Evolutionary conservation across 140 eudicot species (phyloP), one percentile per base, ranked within the genome.

Genomic region (Oenanthe javanica): DNA sequence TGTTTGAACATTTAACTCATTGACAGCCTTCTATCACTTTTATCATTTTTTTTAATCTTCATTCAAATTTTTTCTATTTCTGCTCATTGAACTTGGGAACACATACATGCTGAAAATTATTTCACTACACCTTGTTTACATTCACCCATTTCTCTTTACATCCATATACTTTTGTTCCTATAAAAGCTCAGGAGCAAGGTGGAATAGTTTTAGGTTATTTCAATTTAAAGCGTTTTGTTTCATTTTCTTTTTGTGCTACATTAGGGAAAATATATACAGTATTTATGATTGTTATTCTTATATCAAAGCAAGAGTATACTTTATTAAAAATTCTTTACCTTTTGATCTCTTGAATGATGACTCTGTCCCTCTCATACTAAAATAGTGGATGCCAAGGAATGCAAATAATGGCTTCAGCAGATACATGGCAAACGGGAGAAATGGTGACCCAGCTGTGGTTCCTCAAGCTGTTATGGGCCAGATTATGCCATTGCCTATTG

Each of bases 381-480:
- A 69, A 27, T 79, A 77, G 74, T 31, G 59, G 59, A 83, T 83
- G 81, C 88, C 81, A 77, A 80, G 83, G 46, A 82, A 70, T 69
- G 42, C 83, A 36, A 84, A 80, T 67, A 85, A 76, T 81, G 82
- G 84, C 55, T 75, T 61, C 21, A 76, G 67, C 81, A 50, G 86
- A 82, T 84, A 86, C 70, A 74, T 77, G 52, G 69, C 83, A 18
- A 85, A 81, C 21, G 67, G 80, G 9, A 79, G 83, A 77, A 86
- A 81, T 48, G 82, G 81, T 25, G 83, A 86, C 67, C 77, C 81
- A 16, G 50, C 86, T 52, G 52, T 82, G 43, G 86, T 79, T 79
- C 84, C 87, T 64, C 86, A 82, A 70, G 81, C 84, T 48, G 74
- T 69, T 47, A 72, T 88, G 86, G 83, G 83, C 8, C 82, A 86